A percentile compares a stretch with the other conserved stretches of the same genome.
Conservation (phyloP, 805 yeast genomes). For the Candida chauliodis region DNA sequence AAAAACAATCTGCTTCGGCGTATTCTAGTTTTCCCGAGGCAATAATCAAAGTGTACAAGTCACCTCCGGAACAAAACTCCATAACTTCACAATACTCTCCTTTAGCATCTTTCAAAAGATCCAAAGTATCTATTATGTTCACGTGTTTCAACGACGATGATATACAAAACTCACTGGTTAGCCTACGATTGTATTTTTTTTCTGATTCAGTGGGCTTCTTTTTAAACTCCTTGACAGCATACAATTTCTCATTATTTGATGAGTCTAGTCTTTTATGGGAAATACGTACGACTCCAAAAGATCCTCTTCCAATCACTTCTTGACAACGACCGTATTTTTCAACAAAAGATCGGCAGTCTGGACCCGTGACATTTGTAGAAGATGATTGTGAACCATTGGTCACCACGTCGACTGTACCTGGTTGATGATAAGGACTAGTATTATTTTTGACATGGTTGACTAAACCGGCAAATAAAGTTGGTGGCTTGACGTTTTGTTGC, state of each 20-base stretch:
- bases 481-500: constrained; percentile 42
- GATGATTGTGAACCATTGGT: neutral
- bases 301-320: constrained; percentile 90
- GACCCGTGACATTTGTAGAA: constrained; percentile 14
- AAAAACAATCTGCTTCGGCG: constrained; percentile 85
- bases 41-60: constrained; percentile 67
- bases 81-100: constrained; percentile 82
- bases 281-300: constrained; percentile 90
- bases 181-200: constrained; percentile 63
- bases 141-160: constrained; percentile 74
- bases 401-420: neutral
- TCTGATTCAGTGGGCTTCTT: constrained; percentile 57
- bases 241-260: constrained; percentile 42
- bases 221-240: constrained; percentile 86
- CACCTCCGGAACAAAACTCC: constrained; percentile 85
- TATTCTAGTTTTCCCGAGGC: constrained; percentile 77
- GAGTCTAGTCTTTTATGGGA: constrained; percentile 60
- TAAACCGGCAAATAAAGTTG: constrained; percentile 67
- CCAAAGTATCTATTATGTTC: constrained; percentile 74
- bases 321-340: constrained; percentile 94
- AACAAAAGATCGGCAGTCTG: constrained; percentile 57
- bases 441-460: constrained; percentile 50
- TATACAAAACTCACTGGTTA: constrained; percentile 81
- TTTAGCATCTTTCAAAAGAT: constrained; percentile 74
- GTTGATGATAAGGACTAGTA: constrained; percentile 17